Evolutionary conservation across 176 grass and related monocot species (phyloP), one percentile per base, ranked within the genome.

Genomic region (Urochloa ruziziensis): DNA sequence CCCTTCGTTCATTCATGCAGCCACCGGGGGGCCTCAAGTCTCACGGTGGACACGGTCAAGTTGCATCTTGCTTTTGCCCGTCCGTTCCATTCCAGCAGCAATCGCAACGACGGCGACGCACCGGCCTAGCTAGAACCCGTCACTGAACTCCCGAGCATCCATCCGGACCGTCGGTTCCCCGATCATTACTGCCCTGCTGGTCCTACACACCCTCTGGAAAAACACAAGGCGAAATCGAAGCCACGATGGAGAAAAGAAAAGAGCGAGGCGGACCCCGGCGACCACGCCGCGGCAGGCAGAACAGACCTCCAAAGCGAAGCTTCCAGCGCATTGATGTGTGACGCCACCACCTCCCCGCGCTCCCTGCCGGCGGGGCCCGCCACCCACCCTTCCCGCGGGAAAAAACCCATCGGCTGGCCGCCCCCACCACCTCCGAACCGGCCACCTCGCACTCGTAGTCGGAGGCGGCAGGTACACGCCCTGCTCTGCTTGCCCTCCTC

Each of bases 241-340:
- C 33, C 18, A 19, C 59, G 5, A 2, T 7, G 47, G 6, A 16
- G 16, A 17, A 13, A 56, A 29, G 32, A 21, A 40, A 29, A 58
- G n/a, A 58, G 43, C 12, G 1, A 30, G 70, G 16, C 13, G 37
- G 37, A 32, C 68, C 23, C n/a, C 48, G 17, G 42, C 58, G 52
- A 43, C 39, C 39, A 14, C 67, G 29, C 44, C 53, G 36, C 39
- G 66, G 37, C 12, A 16, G 21, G 47, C n/a, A n/a, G n/a, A n/a
- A n/a, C n/a, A n/a, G n/a, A n/a, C n/a, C n/a, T 70, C 81, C 68
- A 47, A 46, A 76, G n/a, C 30, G 79, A 83, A 83, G 5, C 84
- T 86, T 90, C 79, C 88, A 79, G 79, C 83, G 32, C 79, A 73
- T 65, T n/a, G 79, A 64, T 85, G 80, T 33, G 68, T 32, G 39